Base-by-base conservation (phyloP, 2,329 filamentous ascomycete species). In the Madurella mycetomatis region DNA sequence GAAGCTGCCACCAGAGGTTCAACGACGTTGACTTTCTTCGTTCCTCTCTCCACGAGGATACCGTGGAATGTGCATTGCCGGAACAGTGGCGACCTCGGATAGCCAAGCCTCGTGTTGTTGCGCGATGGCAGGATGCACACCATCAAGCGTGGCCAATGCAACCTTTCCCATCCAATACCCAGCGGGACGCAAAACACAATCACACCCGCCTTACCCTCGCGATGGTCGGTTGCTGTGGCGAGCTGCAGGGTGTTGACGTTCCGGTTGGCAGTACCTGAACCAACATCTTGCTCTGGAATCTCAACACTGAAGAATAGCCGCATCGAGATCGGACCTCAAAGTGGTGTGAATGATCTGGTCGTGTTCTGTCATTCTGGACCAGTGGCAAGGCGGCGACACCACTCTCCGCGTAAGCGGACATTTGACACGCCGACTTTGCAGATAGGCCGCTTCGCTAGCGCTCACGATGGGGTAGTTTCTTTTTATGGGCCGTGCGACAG, bases 221-320 rank as follows among this genome's bases (percentile, higher is more conserved):
- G 41, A 46, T 34, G 54, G 49, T 8, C 45, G 16, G 49, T 47
- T 48, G 53, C 51, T 48, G 53, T 30, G 49, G 54, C 49, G 15
- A 47, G 32, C 2, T 51, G 30, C 46, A 37, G 41, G 31, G 31
- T 45, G 11, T n/a, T 16, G n/a, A 16, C 9, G 13, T 34, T 43
- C 47, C 25, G 16, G 25, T 45, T 4, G 41, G 45, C 16, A 37
- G 34, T 9, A 37, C 2, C 13, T 15, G 34, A 5, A 4, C 34
- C 34, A 37, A 37, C 34, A 37, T 15, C 34, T 12, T 16, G 34
- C 15, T 16, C 15, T 31, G 13, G 16, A 34, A 49, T 54, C 18
- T 31, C 32, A 34, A 37, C 25, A 37, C 11, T 37, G 34, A 15
- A 11, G 41, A 41, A 40, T n/a, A 41, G 41, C 42, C 47, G 47